Base-by-base conservation (phyloP, 257 asterid genomes). In the Solanum virginianum region DNA sequence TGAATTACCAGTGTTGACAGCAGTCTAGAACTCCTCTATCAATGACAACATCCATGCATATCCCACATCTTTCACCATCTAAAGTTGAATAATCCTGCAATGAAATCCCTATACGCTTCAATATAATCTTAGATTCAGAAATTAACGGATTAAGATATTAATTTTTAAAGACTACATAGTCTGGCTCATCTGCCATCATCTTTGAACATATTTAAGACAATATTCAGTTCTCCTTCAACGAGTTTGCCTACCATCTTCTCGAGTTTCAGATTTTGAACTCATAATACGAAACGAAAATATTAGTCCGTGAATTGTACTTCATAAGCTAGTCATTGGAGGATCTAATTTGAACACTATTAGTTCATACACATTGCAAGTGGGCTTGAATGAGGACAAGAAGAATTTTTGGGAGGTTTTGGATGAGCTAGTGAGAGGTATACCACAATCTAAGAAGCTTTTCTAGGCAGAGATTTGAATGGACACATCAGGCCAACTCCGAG, bases 1-100 rank as follows among this genome's bases (percentile, higher is more conserved):
- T 83, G 75, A 90, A 53, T 81, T 91, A 96, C 99, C 99, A 96
- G 80, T 96, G 99, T 81, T 95, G 97, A 89, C 99, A 96, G 93
- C 99, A 96, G 92, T 96, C 99, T 72, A 96, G 94, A 80, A 96
- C 97, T 15, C 99, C 99, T 90, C 98, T 89, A 87, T 96, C 98
- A 71, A 96, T 87, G 84, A 96, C 97, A 70, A 90, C 87, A 88
- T 94, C 98, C 97, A 90, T 95, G 87, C 99, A 96, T 86, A 96
- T 95, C 81, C 99, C 99, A 90, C 99, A 96, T 85, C 97, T 89
- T 88, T 94, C 99, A 45, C 98, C 98, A 79, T 93, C 98, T 63
- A 90, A 86, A 89, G 87, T 90, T 83, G 90, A 83, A 90, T 87
- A 91, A 63, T 94, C 97, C 98, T 96, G 94, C 90, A 86, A 29